Conservation (phyloP, 345 rosid genomes). For the Eucalyptus sp. region DNA sequence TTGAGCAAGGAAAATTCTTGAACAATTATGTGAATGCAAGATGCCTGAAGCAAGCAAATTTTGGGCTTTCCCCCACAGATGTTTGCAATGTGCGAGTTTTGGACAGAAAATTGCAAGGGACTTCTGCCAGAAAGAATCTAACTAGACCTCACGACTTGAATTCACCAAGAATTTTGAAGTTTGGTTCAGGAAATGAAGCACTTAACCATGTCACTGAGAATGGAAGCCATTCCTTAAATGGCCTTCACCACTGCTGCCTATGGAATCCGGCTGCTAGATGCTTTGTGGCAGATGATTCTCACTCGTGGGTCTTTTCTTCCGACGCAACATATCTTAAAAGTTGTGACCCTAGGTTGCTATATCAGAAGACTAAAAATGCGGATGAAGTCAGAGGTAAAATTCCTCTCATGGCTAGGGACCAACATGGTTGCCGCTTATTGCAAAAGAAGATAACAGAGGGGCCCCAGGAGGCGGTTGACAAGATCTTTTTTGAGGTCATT, state of each 20-base stretch:
- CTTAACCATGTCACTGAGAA: constrained; percentile 17
- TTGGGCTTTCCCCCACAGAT: constrained; percentile 8
- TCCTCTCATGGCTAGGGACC: constrained; percentile 66
- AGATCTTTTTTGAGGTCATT: constrained; percentile 57
- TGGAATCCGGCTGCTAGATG: constrained; percentile 13
- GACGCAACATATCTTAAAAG: constrained; percentile 14
- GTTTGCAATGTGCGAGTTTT: constrained; percentile 4
- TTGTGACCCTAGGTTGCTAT: constrained; percentile 21
- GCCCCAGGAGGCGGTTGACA: constrained; percentile 40
- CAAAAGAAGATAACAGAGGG: constrained; percentile 68
- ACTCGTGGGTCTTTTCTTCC: constrained; percentile 17
- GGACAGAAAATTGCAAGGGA: constrained; percentile 26
- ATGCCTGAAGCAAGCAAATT: constrained; percentile 19
- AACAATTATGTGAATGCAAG: constrained; percentile 17
- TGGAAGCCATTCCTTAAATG: constrained; percentile 27
- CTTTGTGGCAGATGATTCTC: constrained; percentile 19
- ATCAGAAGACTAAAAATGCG: constrained; percentile 30
- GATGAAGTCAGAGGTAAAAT: constrained; percentile 50
- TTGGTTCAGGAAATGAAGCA: constrained; percentile 29
- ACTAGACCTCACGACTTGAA: constrained; percentile 47
- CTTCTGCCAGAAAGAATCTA: constrained; percentile 49
- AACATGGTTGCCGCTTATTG: constrained; percentile 69
- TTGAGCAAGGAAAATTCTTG: constrained; percentile 35
- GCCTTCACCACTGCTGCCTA: constrained; percentile 16
- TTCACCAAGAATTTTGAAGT: constrained; percentile 34